Base-by-base conservation (phyloP, 352 stramenopile genomes). In the Globisporangium paddicum region DNA sequence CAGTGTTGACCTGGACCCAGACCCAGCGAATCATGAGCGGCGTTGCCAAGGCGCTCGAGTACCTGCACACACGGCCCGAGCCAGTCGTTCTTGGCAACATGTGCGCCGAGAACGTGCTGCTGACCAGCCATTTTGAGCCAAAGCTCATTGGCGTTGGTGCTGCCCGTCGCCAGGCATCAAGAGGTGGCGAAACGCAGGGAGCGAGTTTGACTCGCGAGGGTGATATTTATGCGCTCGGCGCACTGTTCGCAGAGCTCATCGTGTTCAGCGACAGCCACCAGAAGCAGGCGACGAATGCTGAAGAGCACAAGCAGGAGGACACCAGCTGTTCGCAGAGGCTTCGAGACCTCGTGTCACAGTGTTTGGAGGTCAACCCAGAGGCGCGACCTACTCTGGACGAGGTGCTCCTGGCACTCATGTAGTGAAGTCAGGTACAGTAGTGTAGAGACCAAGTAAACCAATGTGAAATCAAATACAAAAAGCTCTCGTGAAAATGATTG, bases 41-140 rank as follows among this genome's bases (percentile, higher is more conserved):
- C 48, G 65, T 91, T 5, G 67, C 73, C 2, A 63, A 81, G 37
- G 79, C 71, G 16, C 64, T 91, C 13, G 75, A 73, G 26, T 89
- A 89, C 38, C 59, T 91, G 46, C 79, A 91, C 56, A 70, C 73
- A 14, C 66, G 82, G 42, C 41, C 44, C 46, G 68, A 64, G 42
- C 23, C 44, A 1, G 60, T 86, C 23, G 45, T 76, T 14, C 75
- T 82, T 35, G 70, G 72, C 18, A 69, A 80, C 21, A 63, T 85
- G 23, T 74, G 72, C 21, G 79, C 73, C 34, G 72, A 64, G 50
- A 86, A 86, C 63, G 73, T 86, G 37, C 41, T 86, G 48, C 42
- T 82, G 8, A 47, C 55, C 18, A 62, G 45, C 2, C 55, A 48
- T 30, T 62, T 41, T 11, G 45, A 55, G 35, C 23, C 55, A 47